These are phyloP conservation scores for Spatholobus suberectus DNA, from an alignment of 306 rosid genomes.

Conservation along the genomic window DNA sequence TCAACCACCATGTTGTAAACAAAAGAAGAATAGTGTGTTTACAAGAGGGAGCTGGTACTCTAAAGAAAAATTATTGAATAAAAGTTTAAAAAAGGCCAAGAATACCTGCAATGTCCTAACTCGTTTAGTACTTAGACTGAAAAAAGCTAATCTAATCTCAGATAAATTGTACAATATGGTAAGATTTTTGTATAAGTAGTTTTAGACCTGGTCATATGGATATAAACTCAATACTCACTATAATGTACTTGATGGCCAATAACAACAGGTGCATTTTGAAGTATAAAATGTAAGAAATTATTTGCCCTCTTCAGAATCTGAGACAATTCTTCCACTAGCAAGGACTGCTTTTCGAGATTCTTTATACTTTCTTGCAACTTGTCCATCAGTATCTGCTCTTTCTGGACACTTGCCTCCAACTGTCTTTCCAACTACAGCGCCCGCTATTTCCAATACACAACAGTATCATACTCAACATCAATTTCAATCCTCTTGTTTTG, in stretches of 20 bases:
- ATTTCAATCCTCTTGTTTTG: conserved; percentile 75
- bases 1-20: background rate
- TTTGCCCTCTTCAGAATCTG: conserved; percentile 62
- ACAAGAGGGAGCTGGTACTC: background rate
- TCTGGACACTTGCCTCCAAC: conserved; percentile 72
- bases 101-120: background rate
- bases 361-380: conserved; percentile 77
- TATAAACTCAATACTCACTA: conserved; percentile 40
- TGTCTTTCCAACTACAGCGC: conserved; percentile 67
- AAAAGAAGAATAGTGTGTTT: background rate
- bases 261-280: conserved; percentile 97
- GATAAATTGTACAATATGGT: background rate
- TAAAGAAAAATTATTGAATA: background rate
- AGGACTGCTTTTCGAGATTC: conserved; percentile 75
- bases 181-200: background rate
- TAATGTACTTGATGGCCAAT: conserved; percentile 95
- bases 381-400: conserved; percentile 75
- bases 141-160: background rate
- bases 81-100: background rate
- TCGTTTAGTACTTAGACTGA: background rate
- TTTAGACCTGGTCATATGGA: background rate
- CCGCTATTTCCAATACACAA: conserved; percentile 82
- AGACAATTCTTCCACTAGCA: conserved; percentile 89
- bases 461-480: conserved; percentile 81
- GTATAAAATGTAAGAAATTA: conserved; percentile 75